phyloP scores from a whole-genome alignment of 768 basidiomycete species.

The Leccinum sublutescens region DNA sequence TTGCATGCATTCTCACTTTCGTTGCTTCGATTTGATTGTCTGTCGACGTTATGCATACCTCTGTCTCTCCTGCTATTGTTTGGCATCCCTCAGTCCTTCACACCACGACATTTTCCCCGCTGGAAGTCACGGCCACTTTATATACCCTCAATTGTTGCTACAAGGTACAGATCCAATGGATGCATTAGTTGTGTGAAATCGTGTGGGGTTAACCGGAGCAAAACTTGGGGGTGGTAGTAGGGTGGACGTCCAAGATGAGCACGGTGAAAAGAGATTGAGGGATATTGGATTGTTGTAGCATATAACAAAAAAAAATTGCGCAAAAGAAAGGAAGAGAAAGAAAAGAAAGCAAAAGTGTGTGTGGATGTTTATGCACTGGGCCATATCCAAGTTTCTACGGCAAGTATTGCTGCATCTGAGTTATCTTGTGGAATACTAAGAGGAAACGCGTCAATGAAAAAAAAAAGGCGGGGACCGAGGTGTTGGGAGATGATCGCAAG shows the following conservation, averaged over 20 bases:
- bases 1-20: background rate
- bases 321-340: background rate
- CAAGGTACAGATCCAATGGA: slow-evolving; percentile 38
- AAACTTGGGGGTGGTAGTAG: background rate
- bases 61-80: slow-evolving; percentile 5
- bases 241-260: background rate
- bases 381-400: slow-evolving; percentile 82
- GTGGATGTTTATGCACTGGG: slow-evolving; percentile 16
- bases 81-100: slow-evolving; percentile 1
- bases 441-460: background rate
- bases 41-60: slow-evolving; percentile 14
- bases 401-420: slow-evolving; percentile 60
- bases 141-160: slow-evolving; percentile 41
- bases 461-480: background rate
- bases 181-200: slow-evolving; percentile 33
- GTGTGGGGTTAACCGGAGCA: slow-evolving; percentile 21
- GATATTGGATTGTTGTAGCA: slow-evolving; percentile 22
- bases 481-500: background rate
- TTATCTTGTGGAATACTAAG: slow-evolving; percentile 64
- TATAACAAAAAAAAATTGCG: background rate
- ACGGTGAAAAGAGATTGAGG: background rate
- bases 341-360: background rate
- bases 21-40: background rate
- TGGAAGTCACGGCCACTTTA: slow-evolving; percentile 29
- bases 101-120: slow-evolving; percentile 9